Evolutionary conservation across 2,329 filamentous ascomycete genomes (phyloP), one percentile per base, ranked within the genome.

Genomic region (Raffaelea albimanens): DNA sequence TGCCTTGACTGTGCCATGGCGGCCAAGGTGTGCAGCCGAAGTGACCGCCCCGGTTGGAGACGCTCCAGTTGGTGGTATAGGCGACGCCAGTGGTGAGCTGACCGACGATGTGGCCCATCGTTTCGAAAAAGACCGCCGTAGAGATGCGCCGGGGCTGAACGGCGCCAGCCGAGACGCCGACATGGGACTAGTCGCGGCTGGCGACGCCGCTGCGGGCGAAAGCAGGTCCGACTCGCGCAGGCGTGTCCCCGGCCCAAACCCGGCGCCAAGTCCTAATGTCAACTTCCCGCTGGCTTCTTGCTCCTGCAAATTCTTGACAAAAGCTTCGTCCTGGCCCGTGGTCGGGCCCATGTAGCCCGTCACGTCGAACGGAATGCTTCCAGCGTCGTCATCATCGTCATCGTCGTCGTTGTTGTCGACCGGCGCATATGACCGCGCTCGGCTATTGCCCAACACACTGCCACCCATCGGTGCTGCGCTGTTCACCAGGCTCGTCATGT

Each of bases 181-280:
- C n/a, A n/a, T 34, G 2, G 21, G 13, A 3, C 22, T 7, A 5
- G 5, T 22, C 14, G 29, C 22, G 19, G 39, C n/a, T 1, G 43
- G 22, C 16, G 23, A 20, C 1, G 62, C 51, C 3, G 61, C 54
- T 3, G 64, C 56, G 5, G 56, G 61, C 3, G 59, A 63, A 16
- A 76, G 54, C 25, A 82, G 63, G n/a, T 78, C 71, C 0, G 67
- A 67, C 54, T 72, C 70, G 20, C 61, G 70, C 18, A 82, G 62
- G 2, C 59, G 70, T 3, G 67, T 61, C 22, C 71, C 67, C 0
- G 75, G 67, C 22, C 60, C 66, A 52, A 76, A 72, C 2, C 78
- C 79, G 31, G 64, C 62, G 2, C 79, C 78, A 11, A 82, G 55
- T 0, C 78, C 79, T n/a, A 76, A 75, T 0, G 76, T 81, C 22